These are phyloP conservation scores for Aspergillus coremiiformis DNA, from an alignment of 495 filamentous ascomycete species.

Conservation along the genomic window DNA sequence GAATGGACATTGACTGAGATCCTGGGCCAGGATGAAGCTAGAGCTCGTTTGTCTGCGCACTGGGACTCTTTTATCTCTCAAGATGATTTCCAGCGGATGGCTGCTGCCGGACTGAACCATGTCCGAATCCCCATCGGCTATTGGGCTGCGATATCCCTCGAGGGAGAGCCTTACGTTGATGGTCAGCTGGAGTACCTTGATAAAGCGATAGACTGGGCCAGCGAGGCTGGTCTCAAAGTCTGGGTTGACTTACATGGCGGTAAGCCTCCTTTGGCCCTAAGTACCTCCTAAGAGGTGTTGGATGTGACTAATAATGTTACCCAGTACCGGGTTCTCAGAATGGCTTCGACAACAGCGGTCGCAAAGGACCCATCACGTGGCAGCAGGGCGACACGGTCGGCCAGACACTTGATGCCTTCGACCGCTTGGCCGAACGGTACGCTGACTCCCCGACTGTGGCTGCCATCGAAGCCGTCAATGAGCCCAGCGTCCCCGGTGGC, in stretches of 20 bases:
- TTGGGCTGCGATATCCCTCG: constrained; percentile 56
- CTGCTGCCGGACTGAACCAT: constrained; percentile 59
- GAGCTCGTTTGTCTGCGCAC: constrained; percentile 41
- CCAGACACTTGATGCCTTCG: constrained; percentile 51
- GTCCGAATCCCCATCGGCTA: constrained; percentile 76
- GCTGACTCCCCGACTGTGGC: constrained; percentile 58
- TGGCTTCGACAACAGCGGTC: constrained; percentile 72
- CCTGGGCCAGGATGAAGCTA: constrained; percentile 46
- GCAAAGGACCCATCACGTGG: constrained; percentile 59
- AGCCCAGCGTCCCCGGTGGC: constrained; percentile 50
- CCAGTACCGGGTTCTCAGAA: constrained; percentile 70
- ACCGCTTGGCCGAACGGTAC: constrained; percentile 54
- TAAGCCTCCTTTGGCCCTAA: constrained; percentile 20
- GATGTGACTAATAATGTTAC: constrained; percentile 13
- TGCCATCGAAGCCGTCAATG: constrained; percentile 66
- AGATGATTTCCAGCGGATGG: constrained; percentile 61
- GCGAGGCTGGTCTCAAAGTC: constrained; percentile 54
- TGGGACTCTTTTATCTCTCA: constrained; percentile 61
- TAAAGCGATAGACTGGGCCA: constrained; percentile 61
- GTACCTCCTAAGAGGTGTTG: background rate
- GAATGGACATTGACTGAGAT: constrained; percentile 51
- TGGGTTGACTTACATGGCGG: constrained; percentile 66
- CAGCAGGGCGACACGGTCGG: constrained; percentile 48
- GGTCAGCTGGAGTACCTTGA: constrained; percentile 63
- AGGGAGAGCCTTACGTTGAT: constrained; percentile 63